Evolutionary conservation across 2,329 filamentous ascomycete genomes (phyloP).

Genomic region (Cercospora sp.): DNA sequence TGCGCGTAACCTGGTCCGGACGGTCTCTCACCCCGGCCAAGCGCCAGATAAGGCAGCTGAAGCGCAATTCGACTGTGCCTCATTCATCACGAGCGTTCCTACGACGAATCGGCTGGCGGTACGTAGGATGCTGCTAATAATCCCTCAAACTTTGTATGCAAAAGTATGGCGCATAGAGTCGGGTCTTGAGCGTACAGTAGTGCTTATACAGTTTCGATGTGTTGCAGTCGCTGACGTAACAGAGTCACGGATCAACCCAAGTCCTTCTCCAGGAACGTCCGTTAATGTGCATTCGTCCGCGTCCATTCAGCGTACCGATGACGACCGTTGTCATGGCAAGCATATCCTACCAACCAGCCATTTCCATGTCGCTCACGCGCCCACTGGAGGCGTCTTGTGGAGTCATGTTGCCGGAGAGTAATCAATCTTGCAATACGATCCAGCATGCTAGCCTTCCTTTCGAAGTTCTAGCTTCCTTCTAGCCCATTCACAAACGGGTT

Average conservation of each 20-base stretch:
- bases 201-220: neutral
- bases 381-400: neutral
- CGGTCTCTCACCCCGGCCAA: neutral
- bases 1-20: neutral
- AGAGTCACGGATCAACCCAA: neutral
- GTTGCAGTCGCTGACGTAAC: neutral
- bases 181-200: conserved; percentile 1
- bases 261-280: neutral
- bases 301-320: neutral
- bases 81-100: neutral
- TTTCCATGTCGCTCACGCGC: neutral
- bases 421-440: neutral
- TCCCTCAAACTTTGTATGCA: neutral
- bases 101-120: neutral
- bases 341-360: neutral
- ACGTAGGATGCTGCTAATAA: neutral
- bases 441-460: neutral
- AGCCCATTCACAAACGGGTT: neutral
- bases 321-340: neutral
- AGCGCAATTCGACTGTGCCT: neutral
- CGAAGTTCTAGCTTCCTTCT: conserved; percentile 13
- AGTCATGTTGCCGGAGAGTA: neutral
- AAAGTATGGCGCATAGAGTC: neutral
- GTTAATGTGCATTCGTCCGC: neutral
- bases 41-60: conserved; percentile 1